Conservation (phyloP, 495 filamentous ascomycete genomes). For the Aspergillus sclerotioniger region DNA sequence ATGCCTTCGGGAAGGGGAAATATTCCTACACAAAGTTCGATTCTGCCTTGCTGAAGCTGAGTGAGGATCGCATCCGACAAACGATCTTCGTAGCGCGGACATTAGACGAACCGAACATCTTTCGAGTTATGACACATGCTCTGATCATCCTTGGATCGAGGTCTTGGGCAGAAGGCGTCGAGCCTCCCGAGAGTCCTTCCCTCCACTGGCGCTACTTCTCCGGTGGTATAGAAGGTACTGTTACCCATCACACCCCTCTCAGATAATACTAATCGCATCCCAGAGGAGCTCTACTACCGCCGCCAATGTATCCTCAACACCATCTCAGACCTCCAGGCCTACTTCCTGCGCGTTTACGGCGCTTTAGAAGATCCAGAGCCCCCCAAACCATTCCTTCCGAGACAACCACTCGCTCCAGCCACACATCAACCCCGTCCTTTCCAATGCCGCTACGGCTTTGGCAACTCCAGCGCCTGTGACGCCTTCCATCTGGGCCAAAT, state of each 20-base stretch:
- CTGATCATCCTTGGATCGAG: constrained; percentile 66
- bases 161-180: constrained; percentile 52
- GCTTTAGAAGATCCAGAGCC: constrained; percentile 33
- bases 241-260: neutral
- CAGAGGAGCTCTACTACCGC: constrained; percentile 71
- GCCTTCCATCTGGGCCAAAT: constrained; percentile 85
- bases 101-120: constrained; percentile 24
- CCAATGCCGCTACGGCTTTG: constrained; percentile 77
- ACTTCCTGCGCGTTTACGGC: constrained; percentile 69
- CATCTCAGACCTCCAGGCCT: constrained; percentile 68
- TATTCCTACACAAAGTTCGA: constrained; percentile 25
- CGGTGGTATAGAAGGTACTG: constrained; percentile 66
- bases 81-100: constrained; percentile 35
- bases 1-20: constrained; percentile 32
- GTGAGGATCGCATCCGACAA: constrained; percentile 44
- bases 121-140: constrained; percentile 41
- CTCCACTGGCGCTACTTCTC: constrained; percentile 74
- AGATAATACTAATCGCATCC: constrained; percentile 6
- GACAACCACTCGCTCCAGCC: constrained; percentile 12
- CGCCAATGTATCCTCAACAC: constrained; percentile 71
- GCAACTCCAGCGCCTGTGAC: constrained; percentile 73
- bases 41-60: constrained; percentile 28
- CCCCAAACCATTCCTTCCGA: constrained; percentile 10
- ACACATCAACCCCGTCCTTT: constrained; percentile 29
- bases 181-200: constrained; percentile 24